Evolutionary conservation across 192 early-diverging fungal genomes (phyloP).

Genomic region (Coemansia sp.): DNA sequence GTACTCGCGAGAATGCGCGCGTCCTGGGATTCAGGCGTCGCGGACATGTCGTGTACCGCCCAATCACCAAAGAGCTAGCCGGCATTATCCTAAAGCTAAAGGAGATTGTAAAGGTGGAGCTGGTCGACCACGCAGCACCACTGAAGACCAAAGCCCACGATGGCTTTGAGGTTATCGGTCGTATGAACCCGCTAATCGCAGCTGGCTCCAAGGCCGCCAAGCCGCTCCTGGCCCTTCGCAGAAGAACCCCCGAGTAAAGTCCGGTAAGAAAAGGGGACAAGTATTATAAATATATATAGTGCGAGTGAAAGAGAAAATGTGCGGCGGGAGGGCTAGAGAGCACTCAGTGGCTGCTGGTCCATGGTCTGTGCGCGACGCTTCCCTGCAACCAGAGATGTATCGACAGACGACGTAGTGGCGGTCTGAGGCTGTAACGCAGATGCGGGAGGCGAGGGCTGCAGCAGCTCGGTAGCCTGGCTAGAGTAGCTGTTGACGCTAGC

Average conservation of each 20-base stretch:
- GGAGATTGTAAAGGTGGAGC: conserved; percentile 59
- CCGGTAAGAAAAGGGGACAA: neutral
- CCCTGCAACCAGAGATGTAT: neutral
- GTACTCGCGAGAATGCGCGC: conserved; percentile 49
- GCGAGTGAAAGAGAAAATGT: neutral
- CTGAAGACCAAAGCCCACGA: conserved; percentile 16
- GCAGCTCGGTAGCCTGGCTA: conserved; percentile 25
- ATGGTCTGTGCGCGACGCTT: conserved; percentile 46
- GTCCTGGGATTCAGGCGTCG: conserved; percentile 56
- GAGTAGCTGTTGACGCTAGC: conserved; percentile 32
- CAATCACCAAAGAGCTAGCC: conserved; percentile 52
- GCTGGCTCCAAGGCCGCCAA: conserved; percentile 49
- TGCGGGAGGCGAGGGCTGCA: conserved; percentile 13
- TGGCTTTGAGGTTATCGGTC: conserved; percentile 48
- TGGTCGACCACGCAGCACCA: conserved; percentile 37
- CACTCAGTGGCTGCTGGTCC: conserved; percentile 10
- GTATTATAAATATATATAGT: conserved; percentile 8
- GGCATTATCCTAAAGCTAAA: conserved; percentile 63
- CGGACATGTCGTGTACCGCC: conserved; percentile 58
- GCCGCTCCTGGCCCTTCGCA: conserved; percentile 36
- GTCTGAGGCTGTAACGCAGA: conserved; percentile 3
- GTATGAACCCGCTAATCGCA: conserved; percentile 40
- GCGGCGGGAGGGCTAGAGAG: neutral
- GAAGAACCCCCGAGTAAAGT: neutral
- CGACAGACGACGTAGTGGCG: neutral